Conservation (phyloP, 202 grass and related monocot species). For the Eragrostis tef region DNA sequence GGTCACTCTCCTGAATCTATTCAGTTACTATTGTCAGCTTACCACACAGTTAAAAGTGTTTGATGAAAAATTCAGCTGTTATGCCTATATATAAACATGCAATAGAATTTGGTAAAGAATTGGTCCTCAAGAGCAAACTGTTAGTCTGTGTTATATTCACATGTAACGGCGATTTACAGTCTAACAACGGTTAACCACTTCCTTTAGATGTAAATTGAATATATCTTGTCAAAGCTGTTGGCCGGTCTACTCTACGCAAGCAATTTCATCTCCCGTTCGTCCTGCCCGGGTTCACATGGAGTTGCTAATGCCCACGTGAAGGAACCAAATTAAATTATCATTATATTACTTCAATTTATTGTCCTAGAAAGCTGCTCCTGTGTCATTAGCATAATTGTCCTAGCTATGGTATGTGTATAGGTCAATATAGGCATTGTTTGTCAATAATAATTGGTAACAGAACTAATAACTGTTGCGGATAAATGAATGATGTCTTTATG, state of each 20-base stretch:
- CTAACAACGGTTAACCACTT: constrained; percentile 29
- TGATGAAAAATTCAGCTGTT: background rate
- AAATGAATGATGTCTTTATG: too few species aligned
- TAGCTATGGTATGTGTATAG: background rate
- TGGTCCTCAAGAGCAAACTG: constrained; percentile 15
- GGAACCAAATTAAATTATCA: background rate
- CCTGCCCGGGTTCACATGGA: constrained; percentile 7
- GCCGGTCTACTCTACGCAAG: constrained; percentile 25
- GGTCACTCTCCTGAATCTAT: constrained; percentile 24
- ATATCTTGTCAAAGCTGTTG: constrained; percentile 26
- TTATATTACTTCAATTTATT: background rate
- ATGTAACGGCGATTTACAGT: background rate
- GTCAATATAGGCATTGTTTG: too few species aligned
- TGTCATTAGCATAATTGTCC: background rate
- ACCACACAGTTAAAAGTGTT: background rate
- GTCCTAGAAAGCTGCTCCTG: background rate
- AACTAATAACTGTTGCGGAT: too few species aligned
- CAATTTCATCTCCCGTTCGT: background rate
- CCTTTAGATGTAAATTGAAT: constrained; percentile 19
- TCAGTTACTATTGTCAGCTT: background rate
- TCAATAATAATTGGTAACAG: too few species aligned
- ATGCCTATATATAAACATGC: background rate
- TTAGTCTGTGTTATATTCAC: background rate
- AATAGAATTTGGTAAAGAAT: background rate
- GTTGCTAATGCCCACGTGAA: background rate